Evolutionary conservation across 148 eudicot genomes (phyloP), one percentile per base, ranked within the genome.

Genomic region (Chenopodium formosanum): DNA sequence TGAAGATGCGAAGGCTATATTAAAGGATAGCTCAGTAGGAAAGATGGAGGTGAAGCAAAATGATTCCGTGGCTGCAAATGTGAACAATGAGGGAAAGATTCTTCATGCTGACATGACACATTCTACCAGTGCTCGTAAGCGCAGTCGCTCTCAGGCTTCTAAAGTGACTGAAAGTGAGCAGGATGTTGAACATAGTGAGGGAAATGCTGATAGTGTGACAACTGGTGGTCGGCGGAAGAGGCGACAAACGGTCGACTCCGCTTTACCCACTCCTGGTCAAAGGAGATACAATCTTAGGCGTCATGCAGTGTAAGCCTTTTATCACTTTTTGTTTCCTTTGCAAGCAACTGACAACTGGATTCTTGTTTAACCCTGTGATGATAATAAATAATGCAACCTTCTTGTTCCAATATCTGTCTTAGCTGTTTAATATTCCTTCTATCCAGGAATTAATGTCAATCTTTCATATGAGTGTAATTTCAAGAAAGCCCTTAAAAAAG

Each of bases 271-370:
- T 84, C 92, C 92, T n/a, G 94, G 88, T 20, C 91, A 85, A 86
- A 87, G 83, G 29, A 92, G 97, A 67, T 95, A 95, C 80, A 95
- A 95, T 84, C 98, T 95, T 73, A 86, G 99, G 79, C 93, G 87
- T 67, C 90, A 85, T 82, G 89, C 87, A 86, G 76, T 70, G 99
- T 95, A 90, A 91, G 99, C 85, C 60, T 78, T 29, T 29, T 48
- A 62, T 25, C 71, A 52, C 64, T 62, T 31, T 47, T 58, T 80
- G 22, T 72, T 20, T 34, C 56, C 37, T 56, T 63, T 69, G 73
- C 53, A 72, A 72, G 27, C 46, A 44, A 72, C 13, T 72, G 29
- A 11, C 53, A 9, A 27, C n/a, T 74, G 40, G 40, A 7, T 7
- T 6, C 47, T 53, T 14, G 44, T 69, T 16, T 37, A n/a, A 68